A percentile compares a stretch with the other conserved stretches of the same genome.
Conservation (phyloP, 129 eudicot species). For the Chrysanthemum lavandulifolium region DNA sequence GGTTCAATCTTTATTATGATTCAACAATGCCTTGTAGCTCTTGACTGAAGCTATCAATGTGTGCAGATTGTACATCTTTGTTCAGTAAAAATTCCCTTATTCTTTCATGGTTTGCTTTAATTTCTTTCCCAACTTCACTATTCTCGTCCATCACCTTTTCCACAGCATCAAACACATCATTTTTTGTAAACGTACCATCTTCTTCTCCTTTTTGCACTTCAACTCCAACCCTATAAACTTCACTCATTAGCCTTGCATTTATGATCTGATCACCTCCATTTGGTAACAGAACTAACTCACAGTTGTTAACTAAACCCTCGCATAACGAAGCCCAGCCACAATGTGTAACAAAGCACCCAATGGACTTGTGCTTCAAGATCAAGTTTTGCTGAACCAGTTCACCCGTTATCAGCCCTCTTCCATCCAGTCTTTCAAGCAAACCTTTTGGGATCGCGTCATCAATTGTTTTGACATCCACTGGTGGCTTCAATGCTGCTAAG, state of each 20-base stretch:
- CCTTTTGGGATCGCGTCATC: slow-evolving; percentile 27
- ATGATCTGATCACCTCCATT: slow-evolving; percentile 28
- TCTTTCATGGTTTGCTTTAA: slow-evolving; percentile 22
- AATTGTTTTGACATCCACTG: slow-evolving; percentile 1
- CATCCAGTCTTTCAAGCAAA: slow-evolving; percentile 23
- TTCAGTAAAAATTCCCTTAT: slow-evolving; percentile 14
- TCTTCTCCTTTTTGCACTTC: slow-evolving; percentile 33
- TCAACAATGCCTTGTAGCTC: slow-evolving; percentile 18
- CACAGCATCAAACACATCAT: slow-evolving; percentile 23
- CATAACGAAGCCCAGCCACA: slow-evolving; percentile 29
- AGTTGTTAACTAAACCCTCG: slow-evolving; percentile 22
- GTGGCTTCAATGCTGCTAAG: slow-evolving; percentile 23
- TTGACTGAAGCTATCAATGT: slow-evolving; percentile 25
- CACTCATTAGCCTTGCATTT: slow-evolving; percentile 24
- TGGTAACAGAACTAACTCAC: slow-evolving; percentile 25
- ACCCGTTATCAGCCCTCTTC: slow-evolving; percentile 25
- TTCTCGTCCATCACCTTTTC: slow-evolving; percentile 25
- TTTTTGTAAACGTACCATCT: slow-evolving; percentile 26
- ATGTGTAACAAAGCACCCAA: slow-evolving; percentile 34
- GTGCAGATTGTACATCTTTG: slow-evolving; percentile 22
- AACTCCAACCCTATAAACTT: slow-evolving; percentile 25
- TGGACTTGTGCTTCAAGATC: slow-evolving; percentile 26
- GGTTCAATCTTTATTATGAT: background rate
- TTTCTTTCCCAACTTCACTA: slow-evolving; percentile 20
- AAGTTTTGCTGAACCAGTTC: slow-evolving; percentile 28